Evolutionary conservation across 202 grass and related monocot species (phyloP), one percentile per base, ranked within the genome.

Genomic region (Panicum virgatum): DNA sequence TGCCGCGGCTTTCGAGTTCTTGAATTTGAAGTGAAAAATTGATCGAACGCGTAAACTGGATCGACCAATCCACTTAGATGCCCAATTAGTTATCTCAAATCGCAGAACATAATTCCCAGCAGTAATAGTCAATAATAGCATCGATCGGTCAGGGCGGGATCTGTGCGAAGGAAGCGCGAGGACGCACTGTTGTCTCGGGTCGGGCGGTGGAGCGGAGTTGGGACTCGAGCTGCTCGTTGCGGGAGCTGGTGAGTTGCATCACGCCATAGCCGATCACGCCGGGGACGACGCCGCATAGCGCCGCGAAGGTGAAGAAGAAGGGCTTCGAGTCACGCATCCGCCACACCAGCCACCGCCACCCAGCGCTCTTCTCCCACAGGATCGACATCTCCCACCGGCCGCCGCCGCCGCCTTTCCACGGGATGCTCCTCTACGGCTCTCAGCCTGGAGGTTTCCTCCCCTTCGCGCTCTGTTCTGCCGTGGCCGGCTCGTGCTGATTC

Each of bases 291-390:
- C 90, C 90, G 73, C 96, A 95, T 22, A 95, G 73, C 30, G 90
- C 70, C 16, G 87, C 90, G 76, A 95, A 98, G 60, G 90, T 87
- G 76, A 98, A 91, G 87, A 98, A 98, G 90, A 98, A 98, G 83
- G 90, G 96, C 53, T 98, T 98, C 4, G 92, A 98, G 15, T 98
- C 92, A 12, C 92, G 82, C 60, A 92, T 98, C 62, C 64, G 62
- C 58, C 89, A 73, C 69, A 95, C 92, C 80, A 98, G 52, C 96
- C 96, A 98, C 48, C 92, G 86, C 96, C 92, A 98, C 29, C 82
- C 84, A 63, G 32, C 12, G 73, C 96, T 98, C 96, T 98, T 98
- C 90, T 95, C 96, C 96, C 92, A 98, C 72, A 98, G 62, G 52
- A 98, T 79, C 82, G 92, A 98, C 92, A 98, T 98, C 71, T 72